phyloP scores from a whole-genome alignment of 805 yeast genomes.

The Candida jianshihensis region DNA sequence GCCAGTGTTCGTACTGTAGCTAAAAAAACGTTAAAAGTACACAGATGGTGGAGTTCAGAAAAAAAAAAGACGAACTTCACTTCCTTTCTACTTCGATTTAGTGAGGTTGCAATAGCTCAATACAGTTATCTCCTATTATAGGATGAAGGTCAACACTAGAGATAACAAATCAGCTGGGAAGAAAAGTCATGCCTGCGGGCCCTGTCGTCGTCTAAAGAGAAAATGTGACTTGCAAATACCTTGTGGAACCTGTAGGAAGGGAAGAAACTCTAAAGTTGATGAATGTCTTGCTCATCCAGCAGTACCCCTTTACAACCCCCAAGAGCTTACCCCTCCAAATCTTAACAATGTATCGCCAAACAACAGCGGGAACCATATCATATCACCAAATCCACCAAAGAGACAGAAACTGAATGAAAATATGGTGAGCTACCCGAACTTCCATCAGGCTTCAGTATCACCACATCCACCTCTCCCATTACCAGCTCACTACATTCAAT shows the following conservation, averaged over 20 bases:
- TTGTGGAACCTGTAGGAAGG: slow-evolving; percentile 21
- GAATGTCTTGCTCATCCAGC: slow-evolving; percentile 23
- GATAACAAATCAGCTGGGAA: slow-evolving; percentile 14
- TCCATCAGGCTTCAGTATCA: no score
- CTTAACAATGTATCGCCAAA: slow-evolving; percentile 5
- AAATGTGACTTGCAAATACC: slow-evolving; percentile 23
- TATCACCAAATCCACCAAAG: not conserved
- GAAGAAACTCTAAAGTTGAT: slow-evolving; percentile 17
- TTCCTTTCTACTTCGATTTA: no score
- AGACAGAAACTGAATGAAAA: not conserved
- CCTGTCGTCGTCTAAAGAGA: slow-evolving; percentile 23
- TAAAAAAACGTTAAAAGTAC: no score
- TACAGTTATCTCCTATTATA: no score
- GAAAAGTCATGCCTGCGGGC: slow-evolving; percentile 24
- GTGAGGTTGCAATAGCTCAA: no score
- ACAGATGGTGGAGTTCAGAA: no score
- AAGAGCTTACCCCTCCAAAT: slow-evolving; percentile 18
- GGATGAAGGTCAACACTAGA: no score
- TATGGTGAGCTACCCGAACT: no score
- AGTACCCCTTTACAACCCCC: slow-evolving; percentile 15
- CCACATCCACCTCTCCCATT: not conserved
- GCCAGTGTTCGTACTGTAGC: no score
- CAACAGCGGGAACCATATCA: not conserved
- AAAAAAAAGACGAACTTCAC: no score
- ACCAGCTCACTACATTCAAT: not conserved